Conservation (phyloP, 257 asterid species). For the Solanum verrucosum region DNA sequence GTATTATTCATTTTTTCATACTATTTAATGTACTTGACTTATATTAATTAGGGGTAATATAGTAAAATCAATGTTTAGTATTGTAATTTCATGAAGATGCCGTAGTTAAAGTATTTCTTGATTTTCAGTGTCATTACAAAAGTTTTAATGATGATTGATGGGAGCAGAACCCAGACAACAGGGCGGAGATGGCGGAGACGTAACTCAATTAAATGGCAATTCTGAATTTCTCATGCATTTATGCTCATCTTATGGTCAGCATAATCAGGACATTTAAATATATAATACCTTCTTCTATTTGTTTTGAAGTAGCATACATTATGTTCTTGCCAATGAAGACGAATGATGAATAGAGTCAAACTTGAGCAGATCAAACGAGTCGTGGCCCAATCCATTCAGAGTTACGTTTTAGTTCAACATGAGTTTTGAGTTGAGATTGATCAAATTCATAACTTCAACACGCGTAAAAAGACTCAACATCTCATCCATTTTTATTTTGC, state of each 20-base stretch:
- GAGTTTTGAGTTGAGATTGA: neutral
- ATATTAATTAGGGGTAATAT: neutral
- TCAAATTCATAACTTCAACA: neutral
- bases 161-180: neutral
- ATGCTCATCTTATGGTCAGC: neutral
- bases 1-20: too few relatives aligned
- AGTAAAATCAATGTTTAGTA: neutral
- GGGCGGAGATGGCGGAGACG: neutral
- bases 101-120: too few relatives aligned
- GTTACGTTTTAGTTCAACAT: neutral
- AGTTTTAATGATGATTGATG: neutral
- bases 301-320: neutral
- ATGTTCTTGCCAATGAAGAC: neutral
- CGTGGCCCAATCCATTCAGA: neutral
- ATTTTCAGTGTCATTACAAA: neutral
- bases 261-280: too few relatives aligned
- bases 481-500: neutral
- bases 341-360: neutral
- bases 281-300: neutral
- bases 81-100: neutral
- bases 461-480: neutral
- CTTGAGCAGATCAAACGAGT: neutral
- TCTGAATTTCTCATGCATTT: neutral
- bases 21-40: neutral
- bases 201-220: neutral